Evolutionary conservation across 2,329 filamentous ascomycete species (phyloP).

Genomic region (Sporothrix pseudoabietina): DNA sequence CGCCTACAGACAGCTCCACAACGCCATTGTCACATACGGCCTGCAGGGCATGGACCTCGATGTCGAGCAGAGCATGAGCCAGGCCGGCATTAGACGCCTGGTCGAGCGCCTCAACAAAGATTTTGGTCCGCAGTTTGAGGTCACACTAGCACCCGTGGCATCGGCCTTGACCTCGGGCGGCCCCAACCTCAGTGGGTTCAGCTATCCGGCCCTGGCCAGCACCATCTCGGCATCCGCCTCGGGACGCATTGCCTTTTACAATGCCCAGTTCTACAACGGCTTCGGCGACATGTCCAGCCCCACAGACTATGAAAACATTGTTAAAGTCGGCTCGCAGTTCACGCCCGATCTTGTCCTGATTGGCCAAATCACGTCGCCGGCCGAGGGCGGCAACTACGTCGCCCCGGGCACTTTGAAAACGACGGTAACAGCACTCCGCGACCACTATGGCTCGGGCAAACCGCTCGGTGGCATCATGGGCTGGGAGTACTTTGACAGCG

Average conservation of each 20-base stretch:
- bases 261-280: slow-evolving; percentile 88
- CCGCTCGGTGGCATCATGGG: slow-evolving; percentile 85
- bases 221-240: slow-evolving; percentile 59
- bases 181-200: slow-evolving; percentile 76
- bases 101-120: slow-evolving; percentile 65
- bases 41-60: slow-evolving; percentile 72
- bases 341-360: slow-evolving; percentile 71
- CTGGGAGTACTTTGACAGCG: slow-evolving; percentile 91
- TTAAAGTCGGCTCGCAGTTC: slow-evolving; percentile 53
- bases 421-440: slow-evolving; percentile 48
- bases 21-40: slow-evolving; percentile 58
- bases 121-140: slow-evolving; percentile 67
- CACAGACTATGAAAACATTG: slow-evolving; percentile 53
- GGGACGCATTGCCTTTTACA: slow-evolving; percentile 79
- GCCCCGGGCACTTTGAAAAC: slow-evolving; percentile 50
- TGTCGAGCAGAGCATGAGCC: slow-evolving; percentile 73
- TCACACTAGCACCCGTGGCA: slow-evolving; percentile 77
- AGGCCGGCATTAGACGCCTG: slow-evolving; percentile 62
- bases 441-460: slow-evolving; percentile 52
- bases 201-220: slow-evolving; percentile 73
- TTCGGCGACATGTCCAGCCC: slow-evolving; percentile 65
- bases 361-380: slow-evolving; percentile 77
- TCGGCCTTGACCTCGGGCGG: slow-evolving; percentile 62
- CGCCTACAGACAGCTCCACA: slow-evolving; percentile 67
- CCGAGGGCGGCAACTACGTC: slow-evolving; percentile 65